Base-by-base conservation (phyloP, 257 asterid species). In the Nyctanthes arbortristis region DNA sequence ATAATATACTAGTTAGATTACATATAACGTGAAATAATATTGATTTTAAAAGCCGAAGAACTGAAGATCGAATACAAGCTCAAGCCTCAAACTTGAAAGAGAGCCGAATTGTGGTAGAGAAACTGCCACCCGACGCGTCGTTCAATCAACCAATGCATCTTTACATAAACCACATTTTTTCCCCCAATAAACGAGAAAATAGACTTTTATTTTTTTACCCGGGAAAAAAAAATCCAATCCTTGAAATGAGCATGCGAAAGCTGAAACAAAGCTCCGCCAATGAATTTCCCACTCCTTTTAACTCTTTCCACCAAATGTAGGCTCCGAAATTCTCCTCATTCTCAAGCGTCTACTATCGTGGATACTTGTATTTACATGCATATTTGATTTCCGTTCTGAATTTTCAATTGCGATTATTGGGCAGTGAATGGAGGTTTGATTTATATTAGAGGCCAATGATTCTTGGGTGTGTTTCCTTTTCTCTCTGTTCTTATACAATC, bases 391-490 rank as follows among this genome's bases (percentile, higher is more conserved):
- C 12, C 30, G 71, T 25, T 47, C 32, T 29, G 3, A 37, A 7
- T 37, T 76, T 65, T 14, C 47, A 13, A 27, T 45, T 65, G 4
- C 77, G 62, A 69, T 66, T 78, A 65, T 58, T 75, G 73, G 81
- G 66, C 34, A 18, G 67, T 3, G 82, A 61, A 70, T 63, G 79
- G 65, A 60, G 28, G 47, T 71, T 60, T 32, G 68, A 63, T 57
- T n/a, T n/a, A 56, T 40, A 62, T 62, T 63, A 36, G 78, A 45
- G 65, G 67, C 70, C 63, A 37, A 81, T 78, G 77, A 69, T 69
- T 81, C 78, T 67, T 52, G 63, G 87, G 87, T 82, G 70, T 20
- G 73, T 0, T 68, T 65, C 56, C 65, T 57, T 18, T 28, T 12
- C 60, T 56, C 29, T 28, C 7, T 35, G 18, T 58, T 32, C 22